A percentile compares a stretch with the other conserved stretches of the same genome.
Conservation (phyloP, 1,139 yeast genomes). For the Candida anutae region DNA sequence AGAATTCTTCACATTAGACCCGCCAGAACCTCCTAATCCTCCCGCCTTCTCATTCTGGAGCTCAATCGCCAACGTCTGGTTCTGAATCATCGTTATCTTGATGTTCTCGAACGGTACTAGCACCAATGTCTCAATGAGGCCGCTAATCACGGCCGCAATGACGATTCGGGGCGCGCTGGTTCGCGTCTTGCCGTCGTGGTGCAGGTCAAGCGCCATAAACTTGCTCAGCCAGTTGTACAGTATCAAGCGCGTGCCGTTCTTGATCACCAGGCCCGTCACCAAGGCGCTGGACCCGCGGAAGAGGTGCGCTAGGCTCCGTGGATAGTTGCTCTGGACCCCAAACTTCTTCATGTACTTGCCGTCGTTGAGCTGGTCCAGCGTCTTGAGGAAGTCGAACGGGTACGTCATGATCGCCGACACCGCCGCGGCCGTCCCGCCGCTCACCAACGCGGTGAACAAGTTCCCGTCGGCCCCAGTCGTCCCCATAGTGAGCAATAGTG, state of each 20-base stretch:
- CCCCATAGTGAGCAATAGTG: no score
- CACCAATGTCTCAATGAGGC: constrained; percentile 70
- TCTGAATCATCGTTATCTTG: constrained; percentile 80
- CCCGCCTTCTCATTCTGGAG: constrained; percentile 6
- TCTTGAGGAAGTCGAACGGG: constrained; percentile 80
- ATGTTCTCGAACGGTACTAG: constrained; percentile 89
- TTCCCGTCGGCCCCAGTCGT: constrained; percentile 19
- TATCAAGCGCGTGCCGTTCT: constrained; percentile 65
- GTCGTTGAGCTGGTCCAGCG: constrained; percentile 58
- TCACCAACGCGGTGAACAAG: constrained; percentile 55
- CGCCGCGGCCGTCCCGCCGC: constrained; percentile 72
- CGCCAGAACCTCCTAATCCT: not conserved
- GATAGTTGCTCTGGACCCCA: constrained; percentile 31
- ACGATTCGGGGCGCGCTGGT: constrained; percentile 66
- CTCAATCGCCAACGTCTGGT: constrained; percentile 35
- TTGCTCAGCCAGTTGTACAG: constrained; percentile 72
- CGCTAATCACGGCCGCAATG: constrained; percentile 84
- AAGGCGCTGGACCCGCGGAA: constrained; percentile 76
- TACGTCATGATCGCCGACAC: constrained; percentile 66
- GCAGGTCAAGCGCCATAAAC: constrained; percentile 56
- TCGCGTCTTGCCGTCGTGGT: constrained; percentile 27
- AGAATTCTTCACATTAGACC: not conserved
- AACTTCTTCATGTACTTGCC: constrained; percentile 30
- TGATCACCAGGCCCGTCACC: constrained; percentile 66
- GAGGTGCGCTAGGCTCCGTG: constrained; percentile 34